Percentiles rank a stretch among this genome's conserved stretches.
Conservation (phyloP, 2,329 filamentous ascomycete species). For the Purpureocillium lavendulum region DNA sequence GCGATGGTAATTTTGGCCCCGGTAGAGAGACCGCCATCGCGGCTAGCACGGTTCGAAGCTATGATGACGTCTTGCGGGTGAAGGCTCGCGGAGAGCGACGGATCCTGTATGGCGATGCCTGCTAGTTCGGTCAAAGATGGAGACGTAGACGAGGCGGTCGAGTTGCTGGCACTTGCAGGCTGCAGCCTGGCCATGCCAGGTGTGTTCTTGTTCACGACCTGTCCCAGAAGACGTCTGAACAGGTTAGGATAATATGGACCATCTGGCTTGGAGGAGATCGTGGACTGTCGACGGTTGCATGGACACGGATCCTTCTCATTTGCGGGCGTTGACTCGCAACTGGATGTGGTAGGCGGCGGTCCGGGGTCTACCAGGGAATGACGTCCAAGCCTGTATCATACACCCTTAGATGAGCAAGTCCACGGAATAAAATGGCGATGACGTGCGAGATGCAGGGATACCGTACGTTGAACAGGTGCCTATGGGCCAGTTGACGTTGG, state of each 20-base stretch:
- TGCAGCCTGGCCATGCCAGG: neutral
- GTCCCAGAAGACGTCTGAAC: no score
- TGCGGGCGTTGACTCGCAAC: conserved; percentile 8
- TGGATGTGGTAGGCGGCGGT: conserved; percentile 9
- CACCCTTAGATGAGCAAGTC: conserved; percentile 2
- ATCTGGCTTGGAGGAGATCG: neutral
- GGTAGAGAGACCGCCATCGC: conserved; percentile 17
- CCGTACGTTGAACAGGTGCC: conserved; percentile 41
- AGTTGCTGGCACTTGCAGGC: no score
- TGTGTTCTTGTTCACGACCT: neutral
- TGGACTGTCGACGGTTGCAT: neutral
- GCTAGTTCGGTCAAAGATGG: conserved; percentile 5
- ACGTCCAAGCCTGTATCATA: conserved; percentile 14
- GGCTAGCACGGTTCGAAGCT: neutral
- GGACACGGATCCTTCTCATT: neutral
- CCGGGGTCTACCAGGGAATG: conserved; percentile 15
- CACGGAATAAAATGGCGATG: neutral
- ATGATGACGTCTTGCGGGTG: conserved; percentile 2
- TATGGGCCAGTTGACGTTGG: conserved; percentile 43
- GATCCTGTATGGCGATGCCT: conserved; percentile 4
- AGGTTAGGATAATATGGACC: no score
- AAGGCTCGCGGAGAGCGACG: conserved; percentile 10
- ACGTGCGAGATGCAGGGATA: neutral
- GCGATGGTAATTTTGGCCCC: conserved; percentile 37
- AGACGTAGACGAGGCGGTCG: neutral